A percentile compares a stretch with the other conserved stretches of the same genome.
These are phyloP conservation scores for Yamadazyma sp. DNA, from an alignment of 1,139 yeast species.

Conservation along the genomic window DNA sequence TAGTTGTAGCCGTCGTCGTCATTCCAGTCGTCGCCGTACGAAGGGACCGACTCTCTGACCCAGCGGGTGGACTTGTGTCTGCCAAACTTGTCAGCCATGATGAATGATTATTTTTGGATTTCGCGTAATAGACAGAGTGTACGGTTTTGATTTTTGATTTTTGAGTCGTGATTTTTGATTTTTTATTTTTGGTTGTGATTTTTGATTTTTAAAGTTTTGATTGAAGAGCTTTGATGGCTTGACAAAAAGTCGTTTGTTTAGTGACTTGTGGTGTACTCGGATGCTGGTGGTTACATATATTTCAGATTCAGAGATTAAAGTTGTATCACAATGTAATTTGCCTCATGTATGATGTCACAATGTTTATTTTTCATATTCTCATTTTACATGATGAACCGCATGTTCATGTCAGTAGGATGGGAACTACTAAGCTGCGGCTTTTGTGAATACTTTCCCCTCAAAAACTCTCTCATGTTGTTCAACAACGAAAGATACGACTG, in stretches of 20 bases:
- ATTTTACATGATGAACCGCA: slow-evolving; percentile 51
- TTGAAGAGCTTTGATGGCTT: too few relatives aligned
- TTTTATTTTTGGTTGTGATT: too few relatives aligned
- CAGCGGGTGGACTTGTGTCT: slow-evolving; percentile 65
- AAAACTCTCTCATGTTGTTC: slow-evolving; percentile 74
- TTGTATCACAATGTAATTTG: too few relatives aligned
- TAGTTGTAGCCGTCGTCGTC: slow-evolving; percentile 27
- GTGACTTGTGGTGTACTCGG: too few relatives aligned
- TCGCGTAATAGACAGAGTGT: neutral
- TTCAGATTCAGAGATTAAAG: too few relatives aligned
- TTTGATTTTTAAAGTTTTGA: too few relatives aligned
- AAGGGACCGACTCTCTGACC: slow-evolving; percentile 58
- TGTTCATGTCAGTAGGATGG: slow-evolving; percentile 81
- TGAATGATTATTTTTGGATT: neutral
- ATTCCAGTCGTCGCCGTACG: slow-evolving; percentile 63
- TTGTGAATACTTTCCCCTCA: slow-evolving; percentile 73
- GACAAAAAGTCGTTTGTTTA: too few relatives aligned
- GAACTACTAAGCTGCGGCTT: slow-evolving; percentile 86
- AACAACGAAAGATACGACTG: slow-evolving; percentile 77
- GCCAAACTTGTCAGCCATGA: slow-evolving; percentile 46
- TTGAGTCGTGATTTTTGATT: too few relatives aligned
- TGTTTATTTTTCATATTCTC: too few relatives aligned
- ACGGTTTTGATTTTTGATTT: too few relatives aligned
- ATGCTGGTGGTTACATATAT: too few relatives aligned
- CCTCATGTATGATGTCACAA: too few relatives aligned